Evolutionary conservation across 108 stramenopile genomes (phyloP).

Genomic region (Cyclotella cryptica): DNA sequence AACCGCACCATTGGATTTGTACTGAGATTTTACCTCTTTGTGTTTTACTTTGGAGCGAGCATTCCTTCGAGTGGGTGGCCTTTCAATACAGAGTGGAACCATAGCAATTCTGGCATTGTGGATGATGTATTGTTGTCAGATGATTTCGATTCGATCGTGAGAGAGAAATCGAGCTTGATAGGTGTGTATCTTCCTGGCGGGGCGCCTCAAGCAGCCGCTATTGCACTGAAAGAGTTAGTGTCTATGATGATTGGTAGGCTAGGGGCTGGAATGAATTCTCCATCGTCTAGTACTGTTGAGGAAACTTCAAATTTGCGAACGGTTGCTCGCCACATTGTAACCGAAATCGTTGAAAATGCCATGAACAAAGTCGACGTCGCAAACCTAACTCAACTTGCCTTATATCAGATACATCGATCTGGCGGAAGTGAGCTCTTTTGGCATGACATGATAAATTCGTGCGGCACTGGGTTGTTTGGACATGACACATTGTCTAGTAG

Average conservation of each 20-base stretch:
- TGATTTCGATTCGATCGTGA: constrained; percentile 11
- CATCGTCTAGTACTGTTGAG: neutral
- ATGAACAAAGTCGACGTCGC: constrained; percentile 71
- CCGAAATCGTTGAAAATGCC: constrained; percentile 59
- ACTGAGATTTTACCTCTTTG: constrained; percentile 81
- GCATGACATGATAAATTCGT: constrained; percentile 88
- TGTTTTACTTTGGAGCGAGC: constrained; percentile 87
- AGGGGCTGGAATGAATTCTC: constrained; percentile 24
- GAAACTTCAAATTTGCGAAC: neutral
- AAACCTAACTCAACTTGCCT: constrained; percentile 80
- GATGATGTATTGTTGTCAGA: constrained; percentile 41
- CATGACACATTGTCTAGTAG: constrained; percentile 39
- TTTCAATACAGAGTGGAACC: constrained; percentile 37
- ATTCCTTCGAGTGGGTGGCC: constrained; percentile 57
- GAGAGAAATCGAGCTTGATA: constrained; percentile 7
- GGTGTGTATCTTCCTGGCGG: constrained; percentile 65
- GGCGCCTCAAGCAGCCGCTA: constrained; percentile 77
- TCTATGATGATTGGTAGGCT: constrained; percentile 47
- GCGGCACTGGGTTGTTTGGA: constrained; percentile 77
- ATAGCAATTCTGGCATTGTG: constrained; percentile 5
- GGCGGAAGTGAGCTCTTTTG: constrained; percentile 91
- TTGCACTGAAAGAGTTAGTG: constrained; percentile 76
- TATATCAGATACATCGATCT: constrained; percentile 84
- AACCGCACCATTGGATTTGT: constrained; percentile 83
- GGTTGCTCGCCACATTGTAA: constrained; percentile 27